Evolutionary conservation across 169 alveolate genomes (phyloP).

Genomic region (Cytauxzoon felis): DNA sequence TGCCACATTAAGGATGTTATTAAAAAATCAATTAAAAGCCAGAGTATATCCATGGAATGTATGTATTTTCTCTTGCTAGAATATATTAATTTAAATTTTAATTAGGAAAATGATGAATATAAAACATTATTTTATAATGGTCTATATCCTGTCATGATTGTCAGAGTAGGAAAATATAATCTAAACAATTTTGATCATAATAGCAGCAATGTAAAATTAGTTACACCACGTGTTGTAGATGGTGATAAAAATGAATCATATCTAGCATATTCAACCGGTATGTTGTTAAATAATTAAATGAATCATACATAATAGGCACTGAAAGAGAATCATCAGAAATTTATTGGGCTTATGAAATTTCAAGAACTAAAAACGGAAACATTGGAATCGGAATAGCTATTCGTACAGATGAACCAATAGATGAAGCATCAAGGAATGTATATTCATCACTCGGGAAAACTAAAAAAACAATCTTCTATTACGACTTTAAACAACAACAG

Average conservation of each 20-base stretch:
- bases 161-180: slow-evolving; percentile 29
- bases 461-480: slow-evolving; percentile 30
- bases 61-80: not conserved
- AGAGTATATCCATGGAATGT: slow-evolving; percentile 53
- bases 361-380: slow-evolving; percentile 36
- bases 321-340: slow-evolving; percentile 42
- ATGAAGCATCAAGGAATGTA: slow-evolving; percentile 28
- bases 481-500: slow-evolving; percentile 40
- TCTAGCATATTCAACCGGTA: slow-evolving; percentile 20
- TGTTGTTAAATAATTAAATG: not conserved
- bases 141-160: slow-evolving; percentile 46
- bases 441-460: slow-evolving; percentile 29
- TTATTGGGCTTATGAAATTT: slow-evolving; percentile 56
- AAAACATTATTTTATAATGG: slow-evolving; percentile 43
- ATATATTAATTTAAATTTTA: not conserved
- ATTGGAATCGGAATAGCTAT: slow-evolving; percentile 43
- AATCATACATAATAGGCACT: slow-evolving; percentile 20
- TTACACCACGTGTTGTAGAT: slow-evolving; percentile 26
- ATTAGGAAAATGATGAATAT: slow-evolving; percentile 41
- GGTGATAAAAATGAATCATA: not conserved
- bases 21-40: slow-evolving; percentile 12
- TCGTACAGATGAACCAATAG: slow-evolving; percentile 35
- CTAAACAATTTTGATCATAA: slow-evolving; percentile 34
- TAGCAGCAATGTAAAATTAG: slow-evolving; percentile 38
- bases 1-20: slow-evolving; percentile 41